phyloP scores from a whole-genome alignment of 169 alveolate genomes.

The Amoebophrya sp. region DNA sequence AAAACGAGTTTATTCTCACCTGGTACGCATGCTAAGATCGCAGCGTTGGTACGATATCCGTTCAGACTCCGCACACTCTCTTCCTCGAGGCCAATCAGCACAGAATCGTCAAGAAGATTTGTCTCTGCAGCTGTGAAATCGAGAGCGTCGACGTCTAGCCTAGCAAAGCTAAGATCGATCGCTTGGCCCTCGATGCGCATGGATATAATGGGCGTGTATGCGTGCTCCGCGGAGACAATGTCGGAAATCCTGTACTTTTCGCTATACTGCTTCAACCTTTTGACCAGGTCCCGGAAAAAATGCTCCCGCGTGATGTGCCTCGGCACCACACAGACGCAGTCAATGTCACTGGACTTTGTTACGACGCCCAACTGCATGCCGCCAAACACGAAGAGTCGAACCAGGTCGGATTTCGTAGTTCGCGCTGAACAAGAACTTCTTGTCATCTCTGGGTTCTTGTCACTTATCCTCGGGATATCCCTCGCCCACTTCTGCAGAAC shows the following conservation, averaged over 20 bases:
- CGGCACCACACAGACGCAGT: conserved; percentile 93
- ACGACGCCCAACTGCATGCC: conserved; percentile 92
- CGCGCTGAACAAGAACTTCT: too few relatives aligned
- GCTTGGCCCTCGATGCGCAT: conserved; percentile 85
- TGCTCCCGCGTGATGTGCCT: conserved; percentile 83
- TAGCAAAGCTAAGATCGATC: conserved; percentile 91
- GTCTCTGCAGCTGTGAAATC: neutral
- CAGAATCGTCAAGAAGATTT: too few relatives aligned
- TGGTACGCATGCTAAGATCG: conserved; percentile 85
- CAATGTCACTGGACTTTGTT: conserved; percentile 93
- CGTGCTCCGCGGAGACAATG: conserved; percentile 84
- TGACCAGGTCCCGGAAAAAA: conserved; percentile 75
- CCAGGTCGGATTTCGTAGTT: too few relatives aligned
- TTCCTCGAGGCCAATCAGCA: conserved; percentile 73
- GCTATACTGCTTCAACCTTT: conserved; percentile 71
- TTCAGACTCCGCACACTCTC: conserved; percentile 77
- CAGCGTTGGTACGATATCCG: conserved; percentile 89
- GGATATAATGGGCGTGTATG: conserved; percentile 92
- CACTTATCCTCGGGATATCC: too few relatives aligned
- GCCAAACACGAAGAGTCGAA: conserved; percentile 62
- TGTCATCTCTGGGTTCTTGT: too few relatives aligned
- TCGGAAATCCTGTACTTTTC: conserved; percentile 70
- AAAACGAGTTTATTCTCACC: conserved; percentile 81
- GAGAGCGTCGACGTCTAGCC: conserved; percentile 68
- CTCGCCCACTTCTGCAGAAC: too few relatives aligned